phyloP scores from a whole-genome alignment of 2,329 filamentous ascomycete genomes.

The Chaetomium globosum region DNA sequence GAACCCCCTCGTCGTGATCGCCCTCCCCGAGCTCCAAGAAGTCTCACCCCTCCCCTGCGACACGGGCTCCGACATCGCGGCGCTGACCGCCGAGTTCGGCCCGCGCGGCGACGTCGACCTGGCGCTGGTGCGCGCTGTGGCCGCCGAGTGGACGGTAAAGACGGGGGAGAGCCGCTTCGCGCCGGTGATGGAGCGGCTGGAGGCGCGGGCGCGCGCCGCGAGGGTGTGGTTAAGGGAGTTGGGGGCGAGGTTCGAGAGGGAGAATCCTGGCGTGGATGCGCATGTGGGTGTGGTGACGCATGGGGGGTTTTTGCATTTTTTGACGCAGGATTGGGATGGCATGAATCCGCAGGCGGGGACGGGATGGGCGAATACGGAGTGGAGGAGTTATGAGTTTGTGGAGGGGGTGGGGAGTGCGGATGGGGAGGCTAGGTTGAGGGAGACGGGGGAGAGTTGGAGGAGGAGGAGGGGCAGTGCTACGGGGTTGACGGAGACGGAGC shows the following conservation, averaged over 20 bases:
- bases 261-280: conserved; percentile 48
- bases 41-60: conserved; percentile 75
- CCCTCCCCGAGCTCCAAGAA: conserved; percentile 78
- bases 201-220: conserved; percentile 62
- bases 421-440: conserved; percentile 50
- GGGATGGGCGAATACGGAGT: conserved; percentile 74
- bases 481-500: conserved; percentile 51
- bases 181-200: conserved; percentile 56
- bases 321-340: conserved; percentile 79
- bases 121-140: conserved; percentile 51
- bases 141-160: conserved; percentile 76
- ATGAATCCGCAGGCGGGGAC: conserved; percentile 58
- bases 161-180: conserved; percentile 47
- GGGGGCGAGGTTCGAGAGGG: conserved; percentile 48
- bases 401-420: conserved; percentile 54
- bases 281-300: conserved; percentile 79
- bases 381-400: conserved; percentile 66
- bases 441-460: conserved; percentile 54
- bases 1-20: conserved; percentile 53
- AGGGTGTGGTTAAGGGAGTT: conserved; percentile 60
- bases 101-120: conserved; percentile 62
- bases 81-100: conserved; percentile 63
- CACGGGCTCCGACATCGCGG: conserved; percentile 62
- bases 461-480: conserved; percentile 48
- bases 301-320: conserved; percentile 80